Percentiles rank a stretch among this genome's conserved stretches.
Evolutionary conservation across 2,329 filamentous ascomycete species (phyloP).

Genomic region (Botryotinia calthae): DNA sequence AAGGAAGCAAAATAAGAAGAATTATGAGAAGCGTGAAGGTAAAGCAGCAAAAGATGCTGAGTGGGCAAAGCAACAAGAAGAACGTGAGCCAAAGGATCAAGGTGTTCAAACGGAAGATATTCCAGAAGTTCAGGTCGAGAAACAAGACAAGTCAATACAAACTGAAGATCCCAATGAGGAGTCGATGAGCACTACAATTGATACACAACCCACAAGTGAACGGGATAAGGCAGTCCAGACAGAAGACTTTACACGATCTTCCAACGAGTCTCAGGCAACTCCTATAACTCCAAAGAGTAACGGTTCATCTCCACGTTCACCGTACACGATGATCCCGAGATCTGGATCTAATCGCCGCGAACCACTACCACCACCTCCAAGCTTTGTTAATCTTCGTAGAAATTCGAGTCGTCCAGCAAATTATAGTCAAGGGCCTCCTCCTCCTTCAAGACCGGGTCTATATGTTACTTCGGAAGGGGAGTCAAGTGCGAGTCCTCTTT

Average conservation of each 20-base stretch:
- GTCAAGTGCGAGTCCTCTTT: constrained; percentile 58
- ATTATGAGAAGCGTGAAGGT: constrained; percentile 41
- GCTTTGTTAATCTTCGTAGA: constrained; percentile 13
- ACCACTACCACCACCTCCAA: constrained; percentile 26
- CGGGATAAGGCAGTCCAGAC: constrained; percentile 33
- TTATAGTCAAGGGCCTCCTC: background rate
- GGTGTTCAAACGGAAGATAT: constrained; percentile 32
- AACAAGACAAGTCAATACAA: constrained; percentile 32
- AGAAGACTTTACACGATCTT: constrained; percentile 23
- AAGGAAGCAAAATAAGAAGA: constrained; percentile 43
- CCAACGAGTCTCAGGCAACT: constrained; percentile 27
- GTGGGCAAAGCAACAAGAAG: constrained; percentile 42
- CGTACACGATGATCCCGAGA: background rate
- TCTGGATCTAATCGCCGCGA: background rate
- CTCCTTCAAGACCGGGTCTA: constrained; percentile 35
- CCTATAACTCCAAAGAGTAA: constrained; percentile 31
- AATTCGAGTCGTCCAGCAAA: background rate
- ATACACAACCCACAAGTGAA: constrained; percentile 21
- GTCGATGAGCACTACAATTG: background rate
- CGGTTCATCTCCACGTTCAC: constrained; percentile 18
- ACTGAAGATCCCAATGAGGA: constrained; percentile 27
- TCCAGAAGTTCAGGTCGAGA: constrained; percentile 21
- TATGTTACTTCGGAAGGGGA: constrained; percentile 47
- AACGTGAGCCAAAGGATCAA: constrained; percentile 38
- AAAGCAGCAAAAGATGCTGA: constrained; percentile 44